Evolutionary conservation across 2,329 filamentous ascomycete species (phyloP), one percentile per base, ranked within the genome.

Genomic region (Pseudogymnoascus sp.): DNA sequence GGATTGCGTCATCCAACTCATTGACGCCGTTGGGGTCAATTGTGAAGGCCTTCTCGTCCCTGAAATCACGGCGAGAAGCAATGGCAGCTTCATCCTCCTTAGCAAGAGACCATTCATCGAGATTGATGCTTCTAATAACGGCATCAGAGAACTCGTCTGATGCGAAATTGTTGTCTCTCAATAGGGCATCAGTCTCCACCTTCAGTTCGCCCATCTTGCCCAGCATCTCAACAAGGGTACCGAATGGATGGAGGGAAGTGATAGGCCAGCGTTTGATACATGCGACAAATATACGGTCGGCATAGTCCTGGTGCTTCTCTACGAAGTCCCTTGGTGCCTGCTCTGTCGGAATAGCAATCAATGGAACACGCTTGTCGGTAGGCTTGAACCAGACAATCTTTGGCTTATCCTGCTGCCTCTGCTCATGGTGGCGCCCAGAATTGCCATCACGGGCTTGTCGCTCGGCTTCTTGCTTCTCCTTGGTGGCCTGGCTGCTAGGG

Each of bases 371-470:
- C 84, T 99, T 98, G 78, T 99, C 95, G 1, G 95, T 99, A 64
- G 95, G 95, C 82, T 99, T 99, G 81, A 99, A 99, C 95, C 95
- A 99, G 43, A 99, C 95, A 78, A 99, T 99, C 86, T 99, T 99
- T 67, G 95, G 95, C 79, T 97, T 97, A 68, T 99, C 95, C 74
- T 96, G 92, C 67, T 90, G 86, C 62, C 93, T 90, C 68, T 89
- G 88, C 66, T 93, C 90, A 68, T 95, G 88, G 61, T 88, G 84
- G 66, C 89, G 87, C 62, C 79, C 78, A 67, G 84, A 83, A 68
- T 81, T 83, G 66, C 93, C 93, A 74, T 98, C 93, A 69, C 93
- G 88, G 70, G 93, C 92, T 68, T 90, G 89, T 67, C 95, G 88
- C 80, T 99, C 95, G 50, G 95, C 95, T 76, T 99, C 95, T 76